A percentile compares a stretch with the other conserved stretches of the same genome.
These are phyloP conservation scores for Gyrodon lividus DNA, from an alignment of 768 basidiomycete species.

Conservation along the genomic window DNA sequence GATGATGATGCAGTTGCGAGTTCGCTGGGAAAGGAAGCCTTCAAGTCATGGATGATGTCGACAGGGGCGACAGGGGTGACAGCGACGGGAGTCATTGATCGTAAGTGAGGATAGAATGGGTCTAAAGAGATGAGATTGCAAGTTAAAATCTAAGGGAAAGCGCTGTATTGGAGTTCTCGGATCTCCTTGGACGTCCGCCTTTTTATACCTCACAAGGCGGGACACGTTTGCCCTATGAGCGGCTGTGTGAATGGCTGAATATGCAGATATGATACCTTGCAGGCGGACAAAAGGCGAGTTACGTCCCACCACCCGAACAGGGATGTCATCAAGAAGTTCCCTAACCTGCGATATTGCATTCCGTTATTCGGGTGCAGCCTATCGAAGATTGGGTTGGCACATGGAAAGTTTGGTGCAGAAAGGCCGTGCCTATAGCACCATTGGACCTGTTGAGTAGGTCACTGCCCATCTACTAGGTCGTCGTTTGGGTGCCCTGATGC, in stretches of 20 bases:
- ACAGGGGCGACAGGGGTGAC: slow-evolving; percentile 10
- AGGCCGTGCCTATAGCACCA: slow-evolving; percentile 2
- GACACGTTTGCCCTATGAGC: background rate
- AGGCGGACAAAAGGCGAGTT: background rate
- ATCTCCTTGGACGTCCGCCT: slow-evolving; percentile 6
- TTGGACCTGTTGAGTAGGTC: background rate
- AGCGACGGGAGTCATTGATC: slow-evolving; percentile 10
- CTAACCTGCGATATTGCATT: background rate
- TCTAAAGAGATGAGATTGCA: background rate
- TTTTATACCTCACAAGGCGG: slow-evolving; percentile 21
- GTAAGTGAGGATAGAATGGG: background rate
- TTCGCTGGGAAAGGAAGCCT: slow-evolving; percentile 10
- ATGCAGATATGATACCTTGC: background rate
- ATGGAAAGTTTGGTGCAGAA: no score
- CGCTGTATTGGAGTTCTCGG: background rate
- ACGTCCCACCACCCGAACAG: background rate
- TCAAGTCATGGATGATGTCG: slow-evolving; percentile 11
- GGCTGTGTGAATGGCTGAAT: background rate
- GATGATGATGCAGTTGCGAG: slow-evolving; percentile 5
- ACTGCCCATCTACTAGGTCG: background rate
- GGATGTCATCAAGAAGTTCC: background rate
- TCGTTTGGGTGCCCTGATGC: slow-evolving; percentile 2
- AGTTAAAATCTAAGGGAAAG: slow-evolving; percentile 3
- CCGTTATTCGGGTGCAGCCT: slow-evolving; percentile 7
- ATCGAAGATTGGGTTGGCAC: slow-evolving; percentile 7